Conservation (phyloP, 2,329 filamentous ascomycete species). For the Aureobasidium sp. region DNA sequence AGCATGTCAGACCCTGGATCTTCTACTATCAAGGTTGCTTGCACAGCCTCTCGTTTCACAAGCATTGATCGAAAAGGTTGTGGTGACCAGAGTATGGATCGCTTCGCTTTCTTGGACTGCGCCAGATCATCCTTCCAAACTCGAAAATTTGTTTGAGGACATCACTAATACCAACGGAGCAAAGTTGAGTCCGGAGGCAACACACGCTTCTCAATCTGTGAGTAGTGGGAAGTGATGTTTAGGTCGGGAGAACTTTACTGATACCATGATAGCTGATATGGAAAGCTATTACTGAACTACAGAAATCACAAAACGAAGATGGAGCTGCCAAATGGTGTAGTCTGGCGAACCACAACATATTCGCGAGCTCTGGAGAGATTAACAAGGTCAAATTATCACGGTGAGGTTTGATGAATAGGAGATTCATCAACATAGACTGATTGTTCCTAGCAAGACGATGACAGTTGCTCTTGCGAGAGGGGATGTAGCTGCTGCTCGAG, state of each 20-base stretch:
- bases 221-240: neutral
- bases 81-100: slow-evolving; percentile 62
- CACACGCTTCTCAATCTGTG: slow-evolving; percentile 55
- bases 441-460: slow-evolving; percentile 48
- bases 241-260: neutral
- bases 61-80: slow-evolving; percentile 58
- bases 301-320: slow-evolving; percentile 41
- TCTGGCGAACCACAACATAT: slow-evolving; percentile 57
- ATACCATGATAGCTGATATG: slow-evolving; percentile 49
- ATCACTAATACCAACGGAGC: slow-evolving; percentile 39
- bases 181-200: slow-evolving; percentile 49
- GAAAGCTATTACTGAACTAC: slow-evolving; percentile 61
- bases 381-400: slow-evolving; percentile 65
- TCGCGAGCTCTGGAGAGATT: slow-evolving; percentile 53
- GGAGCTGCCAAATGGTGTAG: slow-evolving; percentile 59
- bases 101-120: slow-evolving; percentile 39
- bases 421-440: neutral
- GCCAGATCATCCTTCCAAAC: slow-evolving; percentile 28
- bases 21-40: slow-evolving; percentile 53
- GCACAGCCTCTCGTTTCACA: slow-evolving; percentile 33
- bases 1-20: slow-evolving; percentile 47
- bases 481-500: slow-evolving; percentile 45
- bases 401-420: neutral
- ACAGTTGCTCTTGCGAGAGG: slow-evolving; percentile 56
- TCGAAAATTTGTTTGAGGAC: slow-evolving; percentile 37